Evolutionary conservation across 176 grass and related monocot species (phyloP).

Genomic region (Elymus sibiricus): DNA sequence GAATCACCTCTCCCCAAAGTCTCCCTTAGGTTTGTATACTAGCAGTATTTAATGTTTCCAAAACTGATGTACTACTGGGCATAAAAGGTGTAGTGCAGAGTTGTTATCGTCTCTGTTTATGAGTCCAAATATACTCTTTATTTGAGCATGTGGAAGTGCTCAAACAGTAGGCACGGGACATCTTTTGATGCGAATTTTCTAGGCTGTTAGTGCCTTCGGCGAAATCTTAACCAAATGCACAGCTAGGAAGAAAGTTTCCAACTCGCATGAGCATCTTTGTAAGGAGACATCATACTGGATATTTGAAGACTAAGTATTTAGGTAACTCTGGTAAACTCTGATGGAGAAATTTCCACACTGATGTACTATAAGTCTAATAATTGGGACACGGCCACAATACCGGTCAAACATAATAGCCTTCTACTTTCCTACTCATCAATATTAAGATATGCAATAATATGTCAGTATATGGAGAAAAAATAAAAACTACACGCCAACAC

Average conservation of each 20-base stretch:
- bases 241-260: too few relatives aligned
- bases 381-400: not conserved
- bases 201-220: not conserved
- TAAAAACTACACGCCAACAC: too few relatives aligned
- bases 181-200: slow-evolving; percentile 12
- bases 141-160: slow-evolving; percentile 19
- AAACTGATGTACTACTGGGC: slow-evolving; percentile 11
- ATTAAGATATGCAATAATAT: too few relatives aligned
- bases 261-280: slow-evolving; percentile 18
- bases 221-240: too few relatives aligned
- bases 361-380: not conserved
- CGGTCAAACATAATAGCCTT: not conserved
- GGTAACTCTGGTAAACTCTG: not conserved
- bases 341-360: too few relatives aligned
- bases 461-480: not conserved
- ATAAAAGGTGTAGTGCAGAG: slow-evolving; percentile 1
- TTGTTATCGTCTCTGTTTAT: not conserved
- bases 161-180: not conserved
- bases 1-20: slow-evolving; percentile 36
- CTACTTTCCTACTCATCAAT: not conserved
- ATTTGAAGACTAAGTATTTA: slow-evolving; percentile 75
- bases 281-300: slow-evolving; percentile 48
- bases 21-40: slow-evolving; percentile 15
- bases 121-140: not conserved
- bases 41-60: slow-evolving; percentile 17